Evolutionary conservation across 2,329 filamentous ascomycete genomes (phyloP).

Genomic region (Venturia nashicola): DNA sequence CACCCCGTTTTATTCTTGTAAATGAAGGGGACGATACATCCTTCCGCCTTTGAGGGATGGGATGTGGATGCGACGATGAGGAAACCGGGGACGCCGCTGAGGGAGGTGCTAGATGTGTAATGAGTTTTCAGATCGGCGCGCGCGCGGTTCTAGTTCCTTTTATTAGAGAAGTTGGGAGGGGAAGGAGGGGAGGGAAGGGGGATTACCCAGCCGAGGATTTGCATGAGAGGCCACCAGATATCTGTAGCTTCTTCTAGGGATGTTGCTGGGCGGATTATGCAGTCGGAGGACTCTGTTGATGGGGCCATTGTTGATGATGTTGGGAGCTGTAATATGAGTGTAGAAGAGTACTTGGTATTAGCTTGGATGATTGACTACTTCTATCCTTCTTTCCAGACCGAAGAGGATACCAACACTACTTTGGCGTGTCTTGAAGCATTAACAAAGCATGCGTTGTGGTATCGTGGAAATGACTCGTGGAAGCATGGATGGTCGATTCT

Average conservation of each 20-base stretch:
- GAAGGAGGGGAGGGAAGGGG: background rate
- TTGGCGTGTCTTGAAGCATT: background rate
- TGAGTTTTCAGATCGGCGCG: conserved; percentile 21
- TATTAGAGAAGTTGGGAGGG: no score
- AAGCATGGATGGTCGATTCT: no score
- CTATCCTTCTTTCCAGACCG: background rate
- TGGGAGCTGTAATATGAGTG: background rate
- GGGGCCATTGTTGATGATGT: background rate
- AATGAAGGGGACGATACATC: conserved; percentile 20
- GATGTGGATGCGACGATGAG: conserved; percentile 19
- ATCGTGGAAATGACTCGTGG: no score
- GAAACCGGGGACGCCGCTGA: conserved; percentile 18
- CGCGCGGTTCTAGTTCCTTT: conserved; percentile 21
- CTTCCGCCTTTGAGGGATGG: conserved; percentile 16
- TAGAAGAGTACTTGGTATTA: background rate
- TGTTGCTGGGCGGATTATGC: conserved; percentile 15
- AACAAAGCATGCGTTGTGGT: background rate
- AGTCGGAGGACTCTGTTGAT: conserved; percentile 3
- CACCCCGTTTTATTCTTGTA: conserved; percentile 26
- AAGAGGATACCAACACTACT: background rate
- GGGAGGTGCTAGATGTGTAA: conserved; percentile 14
- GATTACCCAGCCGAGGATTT: conserved; percentile 21
- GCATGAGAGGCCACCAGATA: conserved; percentile 25
- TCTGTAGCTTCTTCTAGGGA: conserved; percentile 16
- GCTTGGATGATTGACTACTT: background rate